Conservation (phyloP, 768 basidiomycete genomes). For the Daedaleopsis nitida region DNA sequence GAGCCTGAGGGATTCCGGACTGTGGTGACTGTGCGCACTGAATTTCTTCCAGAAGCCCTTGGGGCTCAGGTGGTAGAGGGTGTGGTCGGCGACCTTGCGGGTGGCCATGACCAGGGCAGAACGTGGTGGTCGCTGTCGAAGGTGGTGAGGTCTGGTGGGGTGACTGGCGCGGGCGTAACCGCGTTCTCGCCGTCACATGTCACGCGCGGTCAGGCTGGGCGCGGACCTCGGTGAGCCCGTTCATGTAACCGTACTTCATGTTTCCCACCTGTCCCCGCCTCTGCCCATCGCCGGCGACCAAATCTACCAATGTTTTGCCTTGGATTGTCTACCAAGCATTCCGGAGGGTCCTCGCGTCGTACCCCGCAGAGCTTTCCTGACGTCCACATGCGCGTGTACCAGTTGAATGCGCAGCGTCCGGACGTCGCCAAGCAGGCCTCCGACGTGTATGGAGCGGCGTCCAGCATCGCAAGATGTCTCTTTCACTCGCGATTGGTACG, state of each 20-base stretch:
- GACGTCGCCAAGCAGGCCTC: neutral
- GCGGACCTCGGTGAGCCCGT: too few relatives aligned
- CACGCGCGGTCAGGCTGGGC: neutral
- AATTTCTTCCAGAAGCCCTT: slow-evolving; percentile 98
- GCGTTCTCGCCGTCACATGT: slow-evolving; percentile 16
- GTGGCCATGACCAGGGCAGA: slow-evolving; percentile 54
- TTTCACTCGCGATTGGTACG: neutral
- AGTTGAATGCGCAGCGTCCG: neutral
- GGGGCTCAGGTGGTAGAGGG: slow-evolving; percentile 85
- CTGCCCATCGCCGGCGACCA: neutral
- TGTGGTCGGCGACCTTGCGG: slow-evolving; percentile 84
- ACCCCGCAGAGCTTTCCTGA: neutral
- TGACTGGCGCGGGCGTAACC: slow-evolving; percentile 7
- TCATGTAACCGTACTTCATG: neutral
- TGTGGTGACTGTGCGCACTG: slow-evolving; percentile 50
- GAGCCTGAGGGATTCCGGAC: neutral
- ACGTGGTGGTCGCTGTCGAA: neutral
- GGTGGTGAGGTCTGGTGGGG: neutral
- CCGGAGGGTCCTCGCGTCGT: neutral
- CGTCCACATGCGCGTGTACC: neutral
- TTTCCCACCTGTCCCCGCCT: neutral
- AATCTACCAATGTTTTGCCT: neutral
- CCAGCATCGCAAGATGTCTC: neutral
- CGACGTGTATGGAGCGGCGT: neutral
- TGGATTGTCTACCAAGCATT: neutral